phyloP scores from a whole-genome alignment of 2,329 filamentous ascomycete species.

The Colletotrichum lentis region DNA sequence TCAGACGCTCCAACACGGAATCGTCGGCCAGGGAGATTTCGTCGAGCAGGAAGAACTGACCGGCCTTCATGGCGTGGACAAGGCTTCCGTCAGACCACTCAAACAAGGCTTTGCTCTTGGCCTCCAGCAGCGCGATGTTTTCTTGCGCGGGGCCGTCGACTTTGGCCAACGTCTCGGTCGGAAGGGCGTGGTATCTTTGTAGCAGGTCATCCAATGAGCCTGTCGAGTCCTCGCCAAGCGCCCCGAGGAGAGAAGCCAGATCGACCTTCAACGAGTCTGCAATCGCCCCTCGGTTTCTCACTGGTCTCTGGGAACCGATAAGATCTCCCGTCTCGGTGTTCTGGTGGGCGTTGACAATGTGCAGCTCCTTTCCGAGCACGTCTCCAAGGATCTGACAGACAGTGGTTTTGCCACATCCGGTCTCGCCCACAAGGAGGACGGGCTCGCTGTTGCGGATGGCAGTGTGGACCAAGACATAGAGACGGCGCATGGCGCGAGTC shows the following conservation, averaged over 20 bases:
- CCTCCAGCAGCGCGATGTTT: slow-evolving; percentile 58
- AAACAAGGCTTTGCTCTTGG: slow-evolving; percentile 84
- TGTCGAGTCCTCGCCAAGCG: slow-evolving; percentile 51
- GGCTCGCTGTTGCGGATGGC: slow-evolving; percentile 92
- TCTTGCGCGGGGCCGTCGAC: slow-evolving; percentile 59
- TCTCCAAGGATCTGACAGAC: slow-evolving; percentile 92
- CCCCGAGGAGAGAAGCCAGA: slow-evolving; percentile 58
- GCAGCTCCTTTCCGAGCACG: slow-evolving; percentile 76
- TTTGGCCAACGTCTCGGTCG: slow-evolving; percentile 51
- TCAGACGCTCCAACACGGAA: slow-evolving; percentile 93
- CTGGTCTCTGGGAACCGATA: slow-evolving; percentile 91
- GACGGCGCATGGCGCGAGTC: slow-evolving; percentile 91
- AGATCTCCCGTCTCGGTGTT: slow-evolving; percentile 98
- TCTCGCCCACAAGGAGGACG: slow-evolving; percentile 93
- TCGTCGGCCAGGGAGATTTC: slow-evolving; percentile 98
- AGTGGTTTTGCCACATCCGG: slow-evolving; percentile 96
- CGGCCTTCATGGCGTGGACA: slow-evolving; percentile 90
- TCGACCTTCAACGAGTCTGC: slow-evolving; percentile 71
- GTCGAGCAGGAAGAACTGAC: slow-evolving; percentile 91
- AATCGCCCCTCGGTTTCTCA: slow-evolving; percentile 82
- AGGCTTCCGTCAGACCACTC: slow-evolving; percentile 96
- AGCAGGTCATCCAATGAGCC: slow-evolving; percentile 65
- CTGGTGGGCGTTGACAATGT: slow-evolving; percentile 96
- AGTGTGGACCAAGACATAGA: slow-evolving; percentile 88
- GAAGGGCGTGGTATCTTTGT: slow-evolving; percentile 64